These are phyloP conservation scores for Penicillium sp. DNA, from an alignment of 2,329 filamentous ascomycete species.

Conservation along the genomic window DNA sequence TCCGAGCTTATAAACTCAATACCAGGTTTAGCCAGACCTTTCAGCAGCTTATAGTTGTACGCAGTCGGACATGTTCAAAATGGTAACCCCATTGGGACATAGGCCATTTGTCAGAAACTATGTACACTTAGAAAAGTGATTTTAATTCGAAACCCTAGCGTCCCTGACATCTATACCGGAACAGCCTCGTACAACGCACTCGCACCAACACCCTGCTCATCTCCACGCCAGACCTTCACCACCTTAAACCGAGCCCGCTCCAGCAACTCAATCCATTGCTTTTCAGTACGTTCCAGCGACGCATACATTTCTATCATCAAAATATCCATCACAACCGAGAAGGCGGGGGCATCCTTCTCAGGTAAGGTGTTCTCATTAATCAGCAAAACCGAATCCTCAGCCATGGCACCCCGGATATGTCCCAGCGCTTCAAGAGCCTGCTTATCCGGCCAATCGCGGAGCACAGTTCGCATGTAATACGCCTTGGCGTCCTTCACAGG, in stretches of 20 bases:
- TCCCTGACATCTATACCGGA: not conserved
- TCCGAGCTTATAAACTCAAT: no score
- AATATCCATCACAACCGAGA: not conserved
- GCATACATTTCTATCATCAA: conserved; percentile 3
- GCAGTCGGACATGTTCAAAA: no score
- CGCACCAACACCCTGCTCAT: not conserved
- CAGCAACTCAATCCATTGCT: conserved; percentile 9
- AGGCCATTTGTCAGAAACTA: no score
- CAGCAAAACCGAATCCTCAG: conserved; percentile 5
- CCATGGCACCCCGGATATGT: conserved; percentile 6
- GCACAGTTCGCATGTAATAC: conserved; percentile 6
- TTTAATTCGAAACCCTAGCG: no score
- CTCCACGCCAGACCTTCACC: conserved; percentile 2
- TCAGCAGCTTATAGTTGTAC: no score
- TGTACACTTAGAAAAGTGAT: no score
- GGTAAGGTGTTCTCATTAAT: conserved; percentile 3
- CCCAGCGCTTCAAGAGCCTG: not conserved
- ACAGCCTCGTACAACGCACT: not conserved
- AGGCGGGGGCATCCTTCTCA: not conserved
- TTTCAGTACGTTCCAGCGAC: conserved; percentile 10
- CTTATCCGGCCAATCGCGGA: conserved; percentile 7
- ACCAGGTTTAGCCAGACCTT: no score
- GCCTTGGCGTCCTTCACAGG: conserved; percentile 19
- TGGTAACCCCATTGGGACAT: no score
- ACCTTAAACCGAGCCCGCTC: conserved; percentile 8